Evolutionary conservation across 805 yeast genomes (phyloP).

Genomic region (Saturnispora bothae): DNA sequence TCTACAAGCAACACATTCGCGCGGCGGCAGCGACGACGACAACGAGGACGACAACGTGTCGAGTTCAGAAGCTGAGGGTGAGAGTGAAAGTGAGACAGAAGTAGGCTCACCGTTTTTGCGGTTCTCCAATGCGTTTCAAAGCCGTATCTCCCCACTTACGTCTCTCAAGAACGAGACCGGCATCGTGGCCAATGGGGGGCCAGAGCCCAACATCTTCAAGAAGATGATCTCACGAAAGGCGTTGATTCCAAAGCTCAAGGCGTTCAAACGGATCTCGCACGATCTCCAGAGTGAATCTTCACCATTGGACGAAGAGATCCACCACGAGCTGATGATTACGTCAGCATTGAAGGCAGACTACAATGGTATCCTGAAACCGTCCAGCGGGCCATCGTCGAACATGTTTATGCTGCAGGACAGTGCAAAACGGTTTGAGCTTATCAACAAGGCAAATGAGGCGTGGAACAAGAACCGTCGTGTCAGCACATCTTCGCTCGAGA

Average conservation of each 20-base stretch:
- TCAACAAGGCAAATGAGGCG: constrained; percentile 27
- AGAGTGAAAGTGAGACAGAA: no score
- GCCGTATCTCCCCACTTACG: not conserved
- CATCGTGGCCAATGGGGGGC: not conserved
- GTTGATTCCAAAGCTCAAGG: constrained; percentile 26
- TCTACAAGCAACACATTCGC: not conserved
- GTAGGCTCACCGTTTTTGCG: not conserved
- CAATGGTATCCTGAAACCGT: no score
- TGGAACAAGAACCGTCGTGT: constrained; percentile 25
- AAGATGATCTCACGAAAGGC: constrained; percentile 22
- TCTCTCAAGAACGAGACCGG: not conserved
- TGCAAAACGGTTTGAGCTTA: constrained; percentile 25
- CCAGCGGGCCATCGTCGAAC: not conserved
- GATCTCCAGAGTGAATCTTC: constrained; percentile 26
- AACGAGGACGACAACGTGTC: not conserved
- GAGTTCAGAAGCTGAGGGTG: not conserved
- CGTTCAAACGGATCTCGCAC: constrained; percentile 26
- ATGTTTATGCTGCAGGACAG: constrained; percentile 14
- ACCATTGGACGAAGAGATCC: constrained; percentile 28
- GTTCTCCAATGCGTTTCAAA: not conserved
- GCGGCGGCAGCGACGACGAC: not conserved
- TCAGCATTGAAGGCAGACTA: constrained; percentile 22
- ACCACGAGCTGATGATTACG: constrained; percentile 27
- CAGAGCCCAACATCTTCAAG: constrained; percentile 19
- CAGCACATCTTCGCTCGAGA: constrained; percentile 13